Evolutionary conservation across 2,329 filamentous ascomycete genomes (phyloP).

Genomic region (Kalmusia sp.): DNA sequence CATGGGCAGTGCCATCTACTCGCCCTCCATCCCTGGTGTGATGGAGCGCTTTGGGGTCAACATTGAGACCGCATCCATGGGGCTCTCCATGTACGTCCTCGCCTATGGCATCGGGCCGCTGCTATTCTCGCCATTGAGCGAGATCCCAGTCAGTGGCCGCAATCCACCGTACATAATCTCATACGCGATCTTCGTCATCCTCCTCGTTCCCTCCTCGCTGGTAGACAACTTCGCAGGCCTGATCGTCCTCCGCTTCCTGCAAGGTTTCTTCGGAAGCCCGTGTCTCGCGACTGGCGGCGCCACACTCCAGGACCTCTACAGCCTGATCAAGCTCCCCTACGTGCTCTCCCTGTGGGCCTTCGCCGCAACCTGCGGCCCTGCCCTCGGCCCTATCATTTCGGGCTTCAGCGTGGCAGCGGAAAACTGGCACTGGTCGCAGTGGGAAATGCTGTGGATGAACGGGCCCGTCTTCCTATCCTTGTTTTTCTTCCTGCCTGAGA

Average conservation of each 20-base stretch:
- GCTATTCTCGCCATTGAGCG: slow-evolving; percentile 70
- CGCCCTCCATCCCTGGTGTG: slow-evolving; percentile 53
- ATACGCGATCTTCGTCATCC: slow-evolving; percentile 72
- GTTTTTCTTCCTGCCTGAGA: slow-evolving; percentile 86
- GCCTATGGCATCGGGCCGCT: slow-evolving; percentile 69
- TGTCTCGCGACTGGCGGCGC: slow-evolving; percentile 49
- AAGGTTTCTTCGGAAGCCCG: slow-evolving; percentile 49
- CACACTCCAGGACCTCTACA: slow-evolving; percentile 48
- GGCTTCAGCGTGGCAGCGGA: slow-evolving; percentile 75
- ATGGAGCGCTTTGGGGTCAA: slow-evolving; percentile 62
- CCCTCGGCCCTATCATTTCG: slow-evolving; percentile 68
- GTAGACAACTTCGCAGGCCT: slow-evolving; percentile 69
- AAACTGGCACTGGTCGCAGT: slow-evolving; percentile 86
- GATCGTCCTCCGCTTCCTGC: slow-evolving; percentile 58
- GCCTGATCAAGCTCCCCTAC: slow-evolving; percentile 53
- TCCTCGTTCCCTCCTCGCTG: slow-evolving; percentile 70
- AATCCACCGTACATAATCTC: slow-evolving; percentile 73
- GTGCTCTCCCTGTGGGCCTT: slow-evolving; percentile 53
- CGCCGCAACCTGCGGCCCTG: slow-evolving; percentile 67
- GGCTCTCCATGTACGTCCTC: slow-evolving; percentile 68
- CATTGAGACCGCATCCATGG: slow-evolving; percentile 61
- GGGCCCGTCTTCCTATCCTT: slow-evolving; percentile 76
- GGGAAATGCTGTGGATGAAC: slow-evolving; percentile 82
- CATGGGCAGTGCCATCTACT: slow-evolving; percentile 61
- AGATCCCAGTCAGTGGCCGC: slow-evolving; percentile 71